phyloP scores from a whole-genome alignment of 2,329 filamentous ascomycete genomes.

The Colletotrichum chlorophyti region DNA sequence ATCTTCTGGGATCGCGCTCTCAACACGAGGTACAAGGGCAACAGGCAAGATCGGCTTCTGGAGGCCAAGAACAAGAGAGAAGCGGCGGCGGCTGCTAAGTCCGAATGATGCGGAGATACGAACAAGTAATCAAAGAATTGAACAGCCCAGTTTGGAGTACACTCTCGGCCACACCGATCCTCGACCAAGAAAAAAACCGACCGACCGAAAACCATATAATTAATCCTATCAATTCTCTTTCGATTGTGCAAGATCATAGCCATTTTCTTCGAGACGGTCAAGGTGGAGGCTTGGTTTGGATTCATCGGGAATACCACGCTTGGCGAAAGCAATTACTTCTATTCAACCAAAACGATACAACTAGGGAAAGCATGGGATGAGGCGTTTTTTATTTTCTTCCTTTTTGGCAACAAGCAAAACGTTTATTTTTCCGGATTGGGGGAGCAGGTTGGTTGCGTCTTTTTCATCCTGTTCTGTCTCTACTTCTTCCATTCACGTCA shows the following conservation, averaged over 20 bases:
- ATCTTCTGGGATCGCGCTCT: slow-evolving; percentile 91
- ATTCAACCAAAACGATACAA: neutral
- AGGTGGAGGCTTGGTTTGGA: slow-evolving; percentile 17
- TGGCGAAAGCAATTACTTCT: too few relatives aligned
- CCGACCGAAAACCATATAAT: slow-evolving; percentile 8
- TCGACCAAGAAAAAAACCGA: neutral
- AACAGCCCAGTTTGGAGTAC: too few relatives aligned
- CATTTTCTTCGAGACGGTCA: slow-evolving; percentile 1
- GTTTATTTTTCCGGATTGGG: too few relatives aligned
- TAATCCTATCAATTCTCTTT: neutral
- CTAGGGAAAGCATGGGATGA: slow-evolving; percentile 25
- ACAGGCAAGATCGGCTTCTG: slow-evolving; percentile 38
- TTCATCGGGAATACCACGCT: slow-evolving; percentile 9
- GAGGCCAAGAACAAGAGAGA: slow-evolving; percentile 5
- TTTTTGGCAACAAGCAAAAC: neutral
- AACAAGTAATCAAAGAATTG: too few relatives aligned
- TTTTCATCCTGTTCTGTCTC: too few relatives aligned
- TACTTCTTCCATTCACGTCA: neutral
- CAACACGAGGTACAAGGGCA: slow-evolving; percentile 83
- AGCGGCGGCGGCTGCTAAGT: slow-evolving; percentile 20
- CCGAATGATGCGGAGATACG: slow-evolving; percentile 11
- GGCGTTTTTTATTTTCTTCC: slow-evolving; percentile 5
- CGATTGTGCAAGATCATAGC: slow-evolving; percentile 10
- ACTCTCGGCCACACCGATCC: slow-evolving; percentile 12
- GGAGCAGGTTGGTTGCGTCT: neutral